Base-by-base conservation (phyloP, 2,329 filamentous ascomycete species). In the Neoscytalidium dimidiatum region DNA sequence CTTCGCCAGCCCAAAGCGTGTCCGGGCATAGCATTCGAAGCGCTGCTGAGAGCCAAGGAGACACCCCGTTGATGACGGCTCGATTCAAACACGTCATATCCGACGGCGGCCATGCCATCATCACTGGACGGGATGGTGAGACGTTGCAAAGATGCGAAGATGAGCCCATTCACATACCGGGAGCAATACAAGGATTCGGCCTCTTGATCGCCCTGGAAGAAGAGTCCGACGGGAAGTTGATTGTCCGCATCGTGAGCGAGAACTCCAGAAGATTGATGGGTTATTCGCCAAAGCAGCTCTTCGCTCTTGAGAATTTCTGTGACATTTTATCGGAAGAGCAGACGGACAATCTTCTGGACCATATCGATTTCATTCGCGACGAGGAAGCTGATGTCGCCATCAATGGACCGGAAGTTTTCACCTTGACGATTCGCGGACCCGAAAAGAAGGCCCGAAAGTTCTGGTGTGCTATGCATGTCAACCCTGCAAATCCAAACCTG, bases 381-480 rank as follows among this genome's bases (percentile, higher is more conserved):
- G 92, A 95, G 67, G 90, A 92, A 11, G 86, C 89, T 0, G 92
- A 96, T 72, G 88, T 92, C 0, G 82, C 85, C 0, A 79, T 85
- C 1, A 93, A 94, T 68, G 93, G 92, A 0, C 92, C 92, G 0
- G 92, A 96, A 71, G 91, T 97, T 3, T 95, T 97, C 70, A 91
- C 91, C 56, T 77, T 96, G 57, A 89, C 90, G 0, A 83, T 96
- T 49, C 86, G 86, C n/a, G 77, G 82, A 0, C 84, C 87, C 0
- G 80, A 83, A 28, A 74, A 80, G 43, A 81, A 83, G 66, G 82
- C 81, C 3, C 81, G 85, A 62, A 95, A 94, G 73, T 79, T 96
- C 1, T 97, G 93, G 93, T 96, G 92, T 74, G 92, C 92, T 7
- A 89, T 95, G 69, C 93, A 97, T 71, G 85, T 91, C 64, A 91